A percentile compares a stretch with the other conserved stretches of the same genome.
Conservation (phyloP, 345 rosid species). For the Bretschneidera sinensis region DNA sequence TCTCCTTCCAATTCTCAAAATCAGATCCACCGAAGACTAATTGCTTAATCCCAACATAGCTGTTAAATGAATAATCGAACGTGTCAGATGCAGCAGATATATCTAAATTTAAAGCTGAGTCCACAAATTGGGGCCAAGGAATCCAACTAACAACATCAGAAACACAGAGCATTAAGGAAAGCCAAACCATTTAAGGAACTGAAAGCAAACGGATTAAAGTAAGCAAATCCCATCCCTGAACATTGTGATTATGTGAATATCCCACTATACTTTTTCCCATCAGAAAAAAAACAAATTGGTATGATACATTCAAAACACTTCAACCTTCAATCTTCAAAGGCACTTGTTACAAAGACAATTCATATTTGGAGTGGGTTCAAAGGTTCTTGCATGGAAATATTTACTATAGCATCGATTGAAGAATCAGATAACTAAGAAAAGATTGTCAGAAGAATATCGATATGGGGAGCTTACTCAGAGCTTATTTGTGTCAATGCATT, state of each 20-base stretch:
- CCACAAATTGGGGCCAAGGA: background rate
- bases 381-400: background rate
- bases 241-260: background rate
- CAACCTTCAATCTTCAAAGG: background rate
- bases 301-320: background rate
- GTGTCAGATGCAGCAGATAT: background rate
- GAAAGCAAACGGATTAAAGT: background rate
- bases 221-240: background rate
- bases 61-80: constrained; percentile 23
- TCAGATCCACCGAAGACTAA: constrained; percentile 83
- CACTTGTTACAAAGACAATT: background rate
- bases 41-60: constrained; percentile 79
- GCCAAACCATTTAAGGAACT: constrained; percentile 4
- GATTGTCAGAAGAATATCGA: background rate
- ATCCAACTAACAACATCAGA: background rate
- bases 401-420: background rate
- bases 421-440: background rate
- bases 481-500: constrained; percentile 90
- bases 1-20: constrained; percentile 79
- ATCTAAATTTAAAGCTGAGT: background rate
- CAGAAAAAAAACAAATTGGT: background rate
- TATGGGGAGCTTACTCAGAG: constrained; percentile 54
- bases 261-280: background rate
- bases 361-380: background rate
- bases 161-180: background rate